Evolutionary conservation across 306 rosid species (phyloP).

Genomic region (Prunus davidiana): DNA sequence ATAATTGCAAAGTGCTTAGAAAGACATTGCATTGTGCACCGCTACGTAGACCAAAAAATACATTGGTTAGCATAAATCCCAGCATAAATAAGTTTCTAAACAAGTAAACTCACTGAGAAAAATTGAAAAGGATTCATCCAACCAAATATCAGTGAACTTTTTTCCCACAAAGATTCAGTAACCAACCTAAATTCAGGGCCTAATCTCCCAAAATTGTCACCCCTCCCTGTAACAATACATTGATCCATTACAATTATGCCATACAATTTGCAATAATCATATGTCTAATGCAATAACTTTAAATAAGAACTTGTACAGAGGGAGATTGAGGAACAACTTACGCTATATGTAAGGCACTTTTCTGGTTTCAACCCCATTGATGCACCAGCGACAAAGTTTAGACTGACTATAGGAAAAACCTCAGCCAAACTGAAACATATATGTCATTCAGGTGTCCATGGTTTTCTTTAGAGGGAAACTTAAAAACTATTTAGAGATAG

Average conservation of each 20-base stretch:
- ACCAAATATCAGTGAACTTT: not conserved
- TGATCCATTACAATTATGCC: slow-evolving; percentile 15
- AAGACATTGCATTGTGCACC: not conserved
- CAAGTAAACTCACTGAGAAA: not conserved
- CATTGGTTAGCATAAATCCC: not conserved
- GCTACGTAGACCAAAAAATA: not conserved
- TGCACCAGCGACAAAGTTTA: slow-evolving; percentile 75
- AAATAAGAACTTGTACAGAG: slow-evolving; percentile 15
- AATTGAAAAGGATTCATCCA: not conserved
- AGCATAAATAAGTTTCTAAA: too few species aligned
- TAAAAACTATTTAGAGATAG: slow-evolving; percentile 11
- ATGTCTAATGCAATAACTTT: not conserved
- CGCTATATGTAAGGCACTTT: slow-evolving; percentile 67
- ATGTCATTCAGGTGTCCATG: slow-evolving; percentile 22
- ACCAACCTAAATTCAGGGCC: slow-evolving; percentile 5
- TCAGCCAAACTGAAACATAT: slow-evolving; percentile 49
- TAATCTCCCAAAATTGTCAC: slow-evolving; percentile 85
- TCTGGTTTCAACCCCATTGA: slow-evolving; percentile 87
- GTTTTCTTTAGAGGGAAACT: not conserved
- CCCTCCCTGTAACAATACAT: slow-evolving; percentile 55
- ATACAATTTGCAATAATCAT: slow-evolving; percentile 20
- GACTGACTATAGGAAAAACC: slow-evolving; percentile 73
- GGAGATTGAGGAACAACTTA: slow-evolving; percentile 34
- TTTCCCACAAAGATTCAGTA: not conserved
- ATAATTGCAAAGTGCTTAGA: not conserved